A percentile compares a stretch with the other conserved stretches of the same genome.
Evolutionary conservation across 140 eudicot species (phyloP).

Genomic region (Oenanthe javanica): DNA sequence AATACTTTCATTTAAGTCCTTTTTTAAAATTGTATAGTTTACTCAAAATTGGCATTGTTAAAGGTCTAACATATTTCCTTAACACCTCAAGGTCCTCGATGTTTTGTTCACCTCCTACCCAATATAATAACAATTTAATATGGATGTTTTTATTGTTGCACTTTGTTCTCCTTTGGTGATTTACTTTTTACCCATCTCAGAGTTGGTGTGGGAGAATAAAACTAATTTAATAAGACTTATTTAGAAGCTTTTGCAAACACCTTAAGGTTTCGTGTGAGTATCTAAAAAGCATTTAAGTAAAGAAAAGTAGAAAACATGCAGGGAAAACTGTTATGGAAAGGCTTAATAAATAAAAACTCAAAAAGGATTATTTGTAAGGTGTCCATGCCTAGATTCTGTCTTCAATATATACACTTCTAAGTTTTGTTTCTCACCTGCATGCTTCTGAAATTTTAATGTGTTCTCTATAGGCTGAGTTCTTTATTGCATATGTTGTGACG

Average conservation of each 20-base stretch:
- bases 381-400: not conserved
- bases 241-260: not conserved
- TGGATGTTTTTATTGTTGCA: too few relatives aligned
- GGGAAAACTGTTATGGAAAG: not conserved
- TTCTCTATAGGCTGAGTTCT: slow-evolving; percentile 68
- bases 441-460: slow-evolving; percentile 11
- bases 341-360: not conserved
- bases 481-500: slow-evolving; percentile 84
- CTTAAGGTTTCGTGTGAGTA: too few relatives aligned
- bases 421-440: slow-evolving; percentile 5
- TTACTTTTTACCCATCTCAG: too few relatives aligned
- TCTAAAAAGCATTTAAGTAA: not conserved
- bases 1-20: too few relatives aligned
- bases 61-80: too few relatives aligned
- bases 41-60: too few relatives aligned
- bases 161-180: too few relatives aligned
- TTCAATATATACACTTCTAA: not conserved
- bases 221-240: not conserved
- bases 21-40: too few relatives aligned
- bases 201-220: too few relatives aligned
- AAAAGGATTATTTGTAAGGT: not conserved
- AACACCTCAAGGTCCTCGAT: too few relatives aligned
- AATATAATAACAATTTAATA: too few relatives aligned
- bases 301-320: not conserved
- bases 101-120: too few relatives aligned